Percentiles rank a stretch among this genome's conserved stretches.
These are phyloP conservation scores for Tetracentron sinense DNA, from an alignment of 164 flowering plant species.

Conservation along the genomic window DNA sequence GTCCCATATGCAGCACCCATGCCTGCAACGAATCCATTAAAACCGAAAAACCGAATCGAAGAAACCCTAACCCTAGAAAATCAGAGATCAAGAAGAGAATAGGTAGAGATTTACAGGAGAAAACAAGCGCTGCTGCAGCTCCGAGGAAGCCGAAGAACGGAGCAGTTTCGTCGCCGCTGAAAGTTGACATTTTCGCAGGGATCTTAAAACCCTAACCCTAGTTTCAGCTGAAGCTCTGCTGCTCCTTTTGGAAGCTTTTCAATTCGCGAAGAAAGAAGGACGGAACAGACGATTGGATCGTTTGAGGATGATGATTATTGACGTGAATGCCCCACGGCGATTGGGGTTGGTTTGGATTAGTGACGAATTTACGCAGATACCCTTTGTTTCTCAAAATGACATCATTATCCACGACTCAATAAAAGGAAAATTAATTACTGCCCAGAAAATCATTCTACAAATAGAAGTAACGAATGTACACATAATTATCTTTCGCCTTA, in stretches of 20 bases:
- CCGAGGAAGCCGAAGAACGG: constrained; percentile 70
- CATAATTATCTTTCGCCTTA: too few relatives aligned
- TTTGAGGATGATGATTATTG: too few relatives aligned
- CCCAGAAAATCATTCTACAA: too few relatives aligned
- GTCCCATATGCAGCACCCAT: constrained; percentile 59
- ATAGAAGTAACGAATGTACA: too few relatives aligned
- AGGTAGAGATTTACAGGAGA: constrained; percentile 44
- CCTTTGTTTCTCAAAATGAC: too few relatives aligned
- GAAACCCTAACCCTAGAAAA: background rate
- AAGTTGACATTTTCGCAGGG: constrained; percentile 21
- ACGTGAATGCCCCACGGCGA: too few relatives aligned
- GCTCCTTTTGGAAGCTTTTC: background rate
- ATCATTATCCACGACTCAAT: too few relatives aligned
- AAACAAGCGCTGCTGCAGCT: constrained; percentile 66
- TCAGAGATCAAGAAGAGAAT: background rate
- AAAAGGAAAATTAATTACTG: too few relatives aligned
- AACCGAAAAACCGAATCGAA: background rate
- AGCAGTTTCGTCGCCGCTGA: constrained; percentile 67
- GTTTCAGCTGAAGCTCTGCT: background rate
- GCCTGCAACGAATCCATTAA: constrained; percentile 24
- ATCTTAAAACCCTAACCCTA: background rate
- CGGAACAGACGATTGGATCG: background rate
- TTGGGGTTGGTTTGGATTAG: too few relatives aligned
- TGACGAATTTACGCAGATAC: too few relatives aligned
- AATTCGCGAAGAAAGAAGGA: background rate